Evolutionary conservation across 2,329 filamentous ascomycete species (phyloP).

Genomic region (Trichophyton mentagrophytes): DNA sequence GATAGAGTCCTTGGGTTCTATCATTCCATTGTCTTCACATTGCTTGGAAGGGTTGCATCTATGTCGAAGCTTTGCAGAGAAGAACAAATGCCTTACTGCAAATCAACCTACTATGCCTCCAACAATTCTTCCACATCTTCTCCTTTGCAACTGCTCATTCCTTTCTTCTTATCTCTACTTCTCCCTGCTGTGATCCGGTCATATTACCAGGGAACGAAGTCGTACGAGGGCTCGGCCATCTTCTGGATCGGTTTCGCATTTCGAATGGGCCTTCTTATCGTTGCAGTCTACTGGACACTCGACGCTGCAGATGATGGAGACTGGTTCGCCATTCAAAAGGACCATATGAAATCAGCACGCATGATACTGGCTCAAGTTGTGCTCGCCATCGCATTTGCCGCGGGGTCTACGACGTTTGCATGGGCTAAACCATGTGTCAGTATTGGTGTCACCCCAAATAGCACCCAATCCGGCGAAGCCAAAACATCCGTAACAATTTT

Average conservation of each 20-base stretch:
- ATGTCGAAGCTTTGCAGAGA: slow-evolving; percentile 88
- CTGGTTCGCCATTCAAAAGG: slow-evolving; percentile 56
- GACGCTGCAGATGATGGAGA: slow-evolving; percentile 73
- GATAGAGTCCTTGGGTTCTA: slow-evolving; percentile 68
- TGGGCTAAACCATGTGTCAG: slow-evolving; percentile 77
- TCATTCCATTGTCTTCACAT: slow-evolving; percentile 71
- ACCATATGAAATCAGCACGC: slow-evolving; percentile 57
- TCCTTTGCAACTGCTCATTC: slow-evolving; percentile 73
- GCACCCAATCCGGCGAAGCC: slow-evolving; percentile 28
- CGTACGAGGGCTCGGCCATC: slow-evolving; percentile 74
- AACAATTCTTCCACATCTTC: slow-evolving; percentile 84
- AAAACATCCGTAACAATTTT: slow-evolving; percentile 57
- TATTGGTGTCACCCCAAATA: slow-evolving; percentile 46
- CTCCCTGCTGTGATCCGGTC: slow-evolving; percentile 70
- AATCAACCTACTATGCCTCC: slow-evolving; percentile 90
- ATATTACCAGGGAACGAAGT: slow-evolving; percentile 69
- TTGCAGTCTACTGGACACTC: slow-evolving; percentile 73
- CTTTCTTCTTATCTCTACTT: slow-evolving; percentile 57
- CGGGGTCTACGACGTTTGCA: slow-evolving; percentile 70
- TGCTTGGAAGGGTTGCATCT: slow-evolving; percentile 67
- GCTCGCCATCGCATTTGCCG: slow-evolving; percentile 66
- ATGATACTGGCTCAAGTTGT: slow-evolving; percentile 68
- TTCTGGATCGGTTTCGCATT: slow-evolving; percentile 74
- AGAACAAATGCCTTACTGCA: slow-evolving; percentile 96
- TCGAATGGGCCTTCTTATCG: slow-evolving; percentile 60